phyloP scores from a whole-genome alignment of 2,329 filamentous ascomycete genomes.

The Coniochaeta sp. region DNA sequence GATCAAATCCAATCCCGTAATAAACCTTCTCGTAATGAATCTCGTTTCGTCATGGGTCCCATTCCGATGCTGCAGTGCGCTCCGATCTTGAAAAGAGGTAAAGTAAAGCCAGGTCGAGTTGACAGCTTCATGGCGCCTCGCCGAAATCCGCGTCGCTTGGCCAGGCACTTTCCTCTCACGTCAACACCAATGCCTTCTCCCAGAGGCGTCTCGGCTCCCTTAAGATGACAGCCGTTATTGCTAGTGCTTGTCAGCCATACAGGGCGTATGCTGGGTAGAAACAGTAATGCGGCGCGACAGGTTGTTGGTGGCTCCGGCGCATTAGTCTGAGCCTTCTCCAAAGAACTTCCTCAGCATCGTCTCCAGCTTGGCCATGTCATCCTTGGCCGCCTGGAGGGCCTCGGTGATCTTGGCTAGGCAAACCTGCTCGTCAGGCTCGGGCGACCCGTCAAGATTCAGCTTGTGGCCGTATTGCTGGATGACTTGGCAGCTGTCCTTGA shows the following conservation, averaged over 20 bases:
- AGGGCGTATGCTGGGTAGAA: neutral
- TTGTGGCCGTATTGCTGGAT: conserved; percentile 87
- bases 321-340: conserved; percentile 10
- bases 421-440: conserved; percentile 57
- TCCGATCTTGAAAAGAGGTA: neutral
- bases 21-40: neutral
- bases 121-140: neutral
- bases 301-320: neutral
- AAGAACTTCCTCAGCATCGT: conserved; percentile 66
- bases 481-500: conserved; percentile 91
- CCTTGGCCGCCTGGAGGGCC: conserved; percentile 64
- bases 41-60: neutral
- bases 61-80: neutral
- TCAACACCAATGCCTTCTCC: neutral
- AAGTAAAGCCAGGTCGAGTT: neutral
- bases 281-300: neutral
- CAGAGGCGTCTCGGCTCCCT: neutral
- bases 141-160: neutral
- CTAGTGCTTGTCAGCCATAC: conserved; percentile 2
- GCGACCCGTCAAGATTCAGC: conserved; percentile 69
- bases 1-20: neutral
- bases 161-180: neutral
- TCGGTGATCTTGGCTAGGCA: conserved; percentile 65
- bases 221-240: neutral
- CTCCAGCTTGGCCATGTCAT: conserved; percentile 70